These are phyloP conservation scores for Tetratostichococcus sp. DNA, from an alignment of 139 green algal species.

Conservation along the genomic window DNA sequence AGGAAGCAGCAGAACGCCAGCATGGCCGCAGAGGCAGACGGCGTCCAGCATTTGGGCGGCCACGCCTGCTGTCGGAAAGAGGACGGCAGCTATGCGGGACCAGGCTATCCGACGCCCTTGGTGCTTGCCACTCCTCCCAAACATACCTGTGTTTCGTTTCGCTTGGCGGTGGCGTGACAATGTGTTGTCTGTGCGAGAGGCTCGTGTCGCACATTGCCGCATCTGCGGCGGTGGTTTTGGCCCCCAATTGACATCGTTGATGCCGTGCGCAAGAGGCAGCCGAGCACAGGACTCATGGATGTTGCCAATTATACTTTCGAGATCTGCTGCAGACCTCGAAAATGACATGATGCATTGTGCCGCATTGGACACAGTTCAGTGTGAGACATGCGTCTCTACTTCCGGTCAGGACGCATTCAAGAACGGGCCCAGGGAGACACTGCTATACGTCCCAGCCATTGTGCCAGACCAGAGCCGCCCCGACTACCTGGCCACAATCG, in stretches of 20 bases:
- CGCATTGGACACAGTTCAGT: too few species aligned
- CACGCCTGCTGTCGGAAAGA: not conserved
- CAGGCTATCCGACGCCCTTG: not conserved
- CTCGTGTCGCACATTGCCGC: too few species aligned
- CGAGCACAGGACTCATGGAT: too few species aligned
- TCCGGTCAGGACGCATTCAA: conserved; percentile 62
- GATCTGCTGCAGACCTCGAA: too few species aligned
- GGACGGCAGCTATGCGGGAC: not conserved
- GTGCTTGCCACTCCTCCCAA: not conserved
- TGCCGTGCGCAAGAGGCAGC: too few species aligned
- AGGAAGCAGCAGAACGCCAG: not conserved
- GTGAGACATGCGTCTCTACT: too few species aligned
- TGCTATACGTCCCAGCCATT: conserved; percentile 63
- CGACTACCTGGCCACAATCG: conserved; percentile 71
- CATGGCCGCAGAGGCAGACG: not conserved
- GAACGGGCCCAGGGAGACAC: conserved; percentile 46
- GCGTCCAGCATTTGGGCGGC: not conserved
- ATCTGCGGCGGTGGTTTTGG: too few species aligned
- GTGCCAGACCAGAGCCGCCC: conserved; percentile 38
- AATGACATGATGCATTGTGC: too few species aligned
- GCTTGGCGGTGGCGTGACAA: too few species aligned
- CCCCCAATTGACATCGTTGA: too few species aligned
- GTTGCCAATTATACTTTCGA: too few species aligned
- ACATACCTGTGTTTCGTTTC: not conserved
- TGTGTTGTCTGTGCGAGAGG: too few species aligned